Evolutionary conservation across 169 alveolate species (phyloP).

Genomic region (Plasmodium coatneyi): DNA sequence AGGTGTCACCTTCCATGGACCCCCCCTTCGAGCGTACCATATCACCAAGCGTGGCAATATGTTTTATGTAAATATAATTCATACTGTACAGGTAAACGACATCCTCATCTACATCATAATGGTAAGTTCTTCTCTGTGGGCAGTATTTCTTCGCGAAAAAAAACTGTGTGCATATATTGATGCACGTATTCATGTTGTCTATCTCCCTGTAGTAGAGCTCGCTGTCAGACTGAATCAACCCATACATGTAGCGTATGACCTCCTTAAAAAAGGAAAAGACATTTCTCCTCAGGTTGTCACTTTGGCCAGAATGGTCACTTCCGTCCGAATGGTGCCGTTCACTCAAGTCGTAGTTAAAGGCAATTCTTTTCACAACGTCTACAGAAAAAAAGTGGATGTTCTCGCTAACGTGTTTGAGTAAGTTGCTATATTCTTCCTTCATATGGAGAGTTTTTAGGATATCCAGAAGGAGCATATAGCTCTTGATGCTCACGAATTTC

Average conservation of each 20-base stretch:
- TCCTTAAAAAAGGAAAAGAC: constrained; percentile 45
- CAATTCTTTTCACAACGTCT: constrained; percentile 44
- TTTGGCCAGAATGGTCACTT: not conserved
- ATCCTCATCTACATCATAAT: constrained; percentile 32
- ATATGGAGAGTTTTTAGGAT: constrained; percentile 35
- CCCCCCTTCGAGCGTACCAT: not conserved
- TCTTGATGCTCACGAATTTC: constrained; percentile 15
- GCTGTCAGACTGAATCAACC: constrained; percentile 34
- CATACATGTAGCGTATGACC: constrained; percentile 41
- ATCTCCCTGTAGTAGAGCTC: constrained; percentile 44
- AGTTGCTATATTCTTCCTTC: constrained; percentile 7
- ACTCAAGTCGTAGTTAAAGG: constrained; percentile 24
- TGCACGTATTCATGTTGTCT: constrained; percentile 43
- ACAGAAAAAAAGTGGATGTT: constrained; percentile 55
- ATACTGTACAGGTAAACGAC: constrained; percentile 31
- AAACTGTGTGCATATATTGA: constrained; percentile 43
- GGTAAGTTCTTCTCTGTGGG: constrained; percentile 10
- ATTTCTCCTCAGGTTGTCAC: not conserved
- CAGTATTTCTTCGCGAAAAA: constrained; percentile 38
- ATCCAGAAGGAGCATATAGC: constrained; percentile 39
- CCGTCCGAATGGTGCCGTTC: not conserved
- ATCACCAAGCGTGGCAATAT: constrained; percentile 27
- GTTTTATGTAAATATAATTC: constrained; percentile 70
- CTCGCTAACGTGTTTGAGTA: constrained; percentile 37
- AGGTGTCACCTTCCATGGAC: not conserved